Evolutionary conservation across 768 basidiomycete species (phyloP).

Genomic region (Coprinellus aureogranulatus): DNA sequence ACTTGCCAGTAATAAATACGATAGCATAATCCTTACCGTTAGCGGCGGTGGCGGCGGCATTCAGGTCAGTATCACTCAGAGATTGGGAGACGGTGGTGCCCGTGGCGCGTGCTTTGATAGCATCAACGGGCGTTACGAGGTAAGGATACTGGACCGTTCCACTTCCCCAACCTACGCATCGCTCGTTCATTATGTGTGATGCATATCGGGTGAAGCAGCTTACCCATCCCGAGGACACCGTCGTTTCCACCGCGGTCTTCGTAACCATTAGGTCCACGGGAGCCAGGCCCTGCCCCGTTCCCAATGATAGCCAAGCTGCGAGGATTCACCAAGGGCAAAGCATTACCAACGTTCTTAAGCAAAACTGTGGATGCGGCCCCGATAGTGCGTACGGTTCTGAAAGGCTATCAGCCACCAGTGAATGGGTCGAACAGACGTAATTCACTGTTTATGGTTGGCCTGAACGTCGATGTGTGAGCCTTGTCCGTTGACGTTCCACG

Average conservation of each 20-base stretch:
- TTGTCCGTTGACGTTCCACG: slow-evolving; percentile 38
- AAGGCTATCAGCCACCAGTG: not conserved
- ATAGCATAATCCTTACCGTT: slow-evolving; percentile 47
- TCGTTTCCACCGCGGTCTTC: slow-evolving; percentile 54
- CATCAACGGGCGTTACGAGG: slow-evolving; percentile 42
- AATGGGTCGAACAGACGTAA: not conserved
- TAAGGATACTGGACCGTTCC: slow-evolving; percentile 55
- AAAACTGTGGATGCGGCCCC: slow-evolving; percentile 63
- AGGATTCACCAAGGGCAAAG: slow-evolving; percentile 45
- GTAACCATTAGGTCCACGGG: slow-evolving; percentile 55
- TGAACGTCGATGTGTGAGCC: slow-evolving; percentile 55
- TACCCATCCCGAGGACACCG: slow-evolving; percentile 63
- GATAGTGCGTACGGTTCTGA: slow-evolving; percentile 54
- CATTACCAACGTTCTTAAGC: slow-evolving; percentile 53
- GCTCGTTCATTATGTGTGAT: not conserved
- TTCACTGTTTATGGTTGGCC: slow-evolving; percentile 50
- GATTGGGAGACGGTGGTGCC: slow-evolving; percentile 45
- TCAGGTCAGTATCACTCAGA: slow-evolving; percentile 49
- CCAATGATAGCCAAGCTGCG: slow-evolving; percentile 57
- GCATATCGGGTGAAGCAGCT: not conserved
- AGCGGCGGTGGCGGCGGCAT: slow-evolving; percentile 41
- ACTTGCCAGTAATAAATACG: slow-evolving; percentile 50
- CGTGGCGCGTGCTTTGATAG: slow-evolving; percentile 41
- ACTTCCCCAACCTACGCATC: slow-evolving; percentile 43
- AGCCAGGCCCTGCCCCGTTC: slow-evolving; percentile 53